Conservation (phyloP, 257 asterid genomes). For the Penstemon eatonii region DNA sequence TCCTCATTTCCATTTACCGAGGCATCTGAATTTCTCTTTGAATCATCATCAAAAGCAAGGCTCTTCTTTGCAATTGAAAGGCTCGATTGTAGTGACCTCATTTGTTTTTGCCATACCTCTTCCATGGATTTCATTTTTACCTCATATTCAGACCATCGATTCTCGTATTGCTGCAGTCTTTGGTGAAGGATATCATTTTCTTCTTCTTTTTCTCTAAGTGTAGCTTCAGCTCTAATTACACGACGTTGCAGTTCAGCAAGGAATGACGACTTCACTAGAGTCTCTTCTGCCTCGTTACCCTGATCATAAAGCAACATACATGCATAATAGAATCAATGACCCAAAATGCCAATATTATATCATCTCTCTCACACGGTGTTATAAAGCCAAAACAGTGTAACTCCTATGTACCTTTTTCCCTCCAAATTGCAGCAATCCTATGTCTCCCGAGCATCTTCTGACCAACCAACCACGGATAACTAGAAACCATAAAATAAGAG, state of each 20-base stretch:
- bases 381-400: not conserved
- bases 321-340: not conserved
- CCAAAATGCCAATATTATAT: too few relatives aligned
- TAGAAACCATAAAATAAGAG: constrained; percentile 28
- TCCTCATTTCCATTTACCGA: constrained; percentile 57
- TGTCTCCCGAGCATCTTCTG: constrained; percentile 87
- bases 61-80: constrained; percentile 89
- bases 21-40: constrained; percentile 71
- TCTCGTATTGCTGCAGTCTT: constrained; percentile 83
- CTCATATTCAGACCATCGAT: constrained; percentile 96
- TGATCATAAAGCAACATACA: constrained; percentile 26
- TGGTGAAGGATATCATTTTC: constrained; percentile 90
- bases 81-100: constrained; percentile 96
- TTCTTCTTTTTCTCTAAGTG: constrained; percentile 78
- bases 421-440: constrained; percentile 77
- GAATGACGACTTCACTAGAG: constrained; percentile 84
- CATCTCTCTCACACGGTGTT: too few relatives aligned
- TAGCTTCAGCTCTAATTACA: constrained; percentile 84
- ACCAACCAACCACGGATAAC: constrained; percentile 99
- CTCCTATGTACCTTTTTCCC: constrained; percentile 60
- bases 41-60: constrained; percentile 63
- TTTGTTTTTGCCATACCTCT: constrained; percentile 98
- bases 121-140: constrained; percentile 97
- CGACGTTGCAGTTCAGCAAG: constrained; percentile 94
- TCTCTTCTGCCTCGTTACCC: constrained; percentile 79